Evolutionary conservation across 371 early-diverging fungal genomes (phyloP).

Genomic region (Mycotypha africana): DNA sequence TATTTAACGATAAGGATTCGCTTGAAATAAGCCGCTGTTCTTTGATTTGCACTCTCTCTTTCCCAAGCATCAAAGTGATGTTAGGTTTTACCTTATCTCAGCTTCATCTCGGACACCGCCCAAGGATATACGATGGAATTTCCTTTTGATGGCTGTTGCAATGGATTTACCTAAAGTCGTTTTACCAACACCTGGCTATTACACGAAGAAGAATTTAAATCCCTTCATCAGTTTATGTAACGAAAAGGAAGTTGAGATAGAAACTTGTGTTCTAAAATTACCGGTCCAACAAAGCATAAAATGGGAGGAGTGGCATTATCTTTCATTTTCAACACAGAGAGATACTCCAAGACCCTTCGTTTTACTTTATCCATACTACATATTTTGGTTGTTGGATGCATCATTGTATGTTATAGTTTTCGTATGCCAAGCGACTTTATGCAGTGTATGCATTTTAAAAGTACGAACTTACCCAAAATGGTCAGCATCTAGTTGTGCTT

Average conservation of each 20-base stretch:
- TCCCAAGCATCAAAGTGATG: background rate
- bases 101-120: constrained; percentile 90
- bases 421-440: background rate
- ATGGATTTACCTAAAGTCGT: constrained; percentile 80
- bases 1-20: background rate
- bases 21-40: background rate
- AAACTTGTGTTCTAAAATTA: constrained; percentile 5
- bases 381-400: too few relatives aligned
- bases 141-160: constrained; percentile 73
- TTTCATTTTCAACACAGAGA: constrained; percentile 76
- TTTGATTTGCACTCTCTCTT: too few relatives aligned
- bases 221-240: too few relatives aligned
- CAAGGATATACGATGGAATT: constrained; percentile 78
- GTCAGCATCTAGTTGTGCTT: constrained; percentile 65
- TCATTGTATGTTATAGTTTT: too few relatives aligned
- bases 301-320: constrained; percentile 74
- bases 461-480: constrained; percentile 82
- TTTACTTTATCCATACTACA: constrained; percentile 83
- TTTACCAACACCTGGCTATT: constrained; percentile 77
- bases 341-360: constrained; percentile 74
- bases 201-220: background rate
- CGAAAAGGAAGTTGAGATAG: too few relatives aligned
- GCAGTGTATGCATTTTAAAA: background rate
- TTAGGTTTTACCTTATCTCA: constrained; percentile 55
- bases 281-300: constrained; percentile 72